Conservation (phyloP, 441 rosid genomes). For the Populus tomentosa region DNA sequence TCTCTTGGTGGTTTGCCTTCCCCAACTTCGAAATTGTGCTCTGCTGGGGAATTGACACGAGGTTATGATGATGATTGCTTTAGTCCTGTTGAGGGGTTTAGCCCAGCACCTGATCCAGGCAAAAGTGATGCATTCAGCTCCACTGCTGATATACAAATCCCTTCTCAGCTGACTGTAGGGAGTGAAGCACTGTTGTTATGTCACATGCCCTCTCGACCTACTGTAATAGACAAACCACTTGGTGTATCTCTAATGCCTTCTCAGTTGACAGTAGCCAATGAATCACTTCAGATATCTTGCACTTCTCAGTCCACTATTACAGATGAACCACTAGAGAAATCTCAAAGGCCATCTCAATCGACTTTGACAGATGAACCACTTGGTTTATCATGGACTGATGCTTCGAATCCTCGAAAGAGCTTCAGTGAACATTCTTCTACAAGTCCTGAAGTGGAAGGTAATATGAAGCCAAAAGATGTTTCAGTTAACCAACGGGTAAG, state of each 20-base stretch:
- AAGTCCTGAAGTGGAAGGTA: slow-evolving; percentile 42
- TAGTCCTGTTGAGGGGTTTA: slow-evolving; percentile 63
- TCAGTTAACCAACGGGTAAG: slow-evolving; percentile 49
- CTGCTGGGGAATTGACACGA: slow-evolving; percentile 41
- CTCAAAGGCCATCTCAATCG: slow-evolving; percentile 26
- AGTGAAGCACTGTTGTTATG: slow-evolving; percentile 18
- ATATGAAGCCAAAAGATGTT: slow-evolving; percentile 31
- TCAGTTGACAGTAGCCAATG: slow-evolving; percentile 10
- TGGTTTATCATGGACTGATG: slow-evolving; percentile 27
- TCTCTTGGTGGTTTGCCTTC: slow-evolving; percentile 73
- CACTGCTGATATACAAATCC: slow-evolving; percentile 51
- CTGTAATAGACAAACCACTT: slow-evolving; percentile 29
- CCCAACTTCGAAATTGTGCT: slow-evolving; percentile 63
- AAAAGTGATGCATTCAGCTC: slow-evolving; percentile 77
- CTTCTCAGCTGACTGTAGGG: slow-evolving; percentile 31
- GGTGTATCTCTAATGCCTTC: slow-evolving; percentile 31
- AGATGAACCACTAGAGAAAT: background rate
- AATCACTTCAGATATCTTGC: slow-evolving; percentile 13
- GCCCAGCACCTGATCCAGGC: slow-evolving; percentile 56
- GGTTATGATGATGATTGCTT: slow-evolving; percentile 70
- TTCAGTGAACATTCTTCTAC: slow-evolving; percentile 44
- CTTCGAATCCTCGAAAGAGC: slow-evolving; percentile 35
- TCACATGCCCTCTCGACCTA: slow-evolving; percentile 46
- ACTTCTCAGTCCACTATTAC: slow-evolving; percentile 7
- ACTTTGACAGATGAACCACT: slow-evolving; percentile 30